Evolutionary conservation across 2,329 filamentous ascomycete species (phyloP), one percentile per base, ranked within the genome.

Genomic region (Rhexocercosporidium sp.): DNA sequence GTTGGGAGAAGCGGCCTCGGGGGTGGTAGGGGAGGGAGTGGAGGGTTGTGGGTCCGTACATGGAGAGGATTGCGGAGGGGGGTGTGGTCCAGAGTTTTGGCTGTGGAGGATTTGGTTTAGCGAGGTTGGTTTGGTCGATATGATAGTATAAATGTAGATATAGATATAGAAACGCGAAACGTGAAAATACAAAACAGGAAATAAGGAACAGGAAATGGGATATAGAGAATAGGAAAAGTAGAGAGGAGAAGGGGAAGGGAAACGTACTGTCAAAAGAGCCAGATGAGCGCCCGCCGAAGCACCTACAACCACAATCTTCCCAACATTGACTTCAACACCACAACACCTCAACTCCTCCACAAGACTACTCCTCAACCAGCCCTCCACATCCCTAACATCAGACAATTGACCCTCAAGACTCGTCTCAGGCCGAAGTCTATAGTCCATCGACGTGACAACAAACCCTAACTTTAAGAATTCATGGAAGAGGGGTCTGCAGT

Each of bases 11-110:
- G 1, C 65, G 66, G 2, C 66, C 65, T 20, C 62, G 46, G 6
- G 47, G 51, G 22, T 66, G 51, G 25, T 64, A 67, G 1, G 59
- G 62, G 5, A 70, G 59, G 6, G 14, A 34, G 25, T 66, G 53
- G 41, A 71, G 66, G 37, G 69, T 59, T 3, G 71, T 71, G 1
- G 69, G 70, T 9, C 65, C 68, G 41, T 72, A 72, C 39, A 72
- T 39, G 12, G 68, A 67, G 3, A 72, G 57, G 4, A 72, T 67
- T 3, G 68, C 66, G 6, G 14, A 37, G 3, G 70, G 70, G 12
- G 51, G 39, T 14, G 27, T 64, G 6, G 34, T 53, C 70, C 70
- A 72, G 3, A 72, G 63, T 65, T 70, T 72, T 1, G 70, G 70
- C 70, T 72, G 25, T 25, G 12, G 3, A 27, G 16, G 3, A 37